Percentiles rank a stretch among this genome's conserved stretches.
These are phyloP conservation scores for Ophiostoma novo-ulmi DNA, from an alignment of 2,329 filamentous ascomycete genomes.

Conservation along the genomic window DNA sequence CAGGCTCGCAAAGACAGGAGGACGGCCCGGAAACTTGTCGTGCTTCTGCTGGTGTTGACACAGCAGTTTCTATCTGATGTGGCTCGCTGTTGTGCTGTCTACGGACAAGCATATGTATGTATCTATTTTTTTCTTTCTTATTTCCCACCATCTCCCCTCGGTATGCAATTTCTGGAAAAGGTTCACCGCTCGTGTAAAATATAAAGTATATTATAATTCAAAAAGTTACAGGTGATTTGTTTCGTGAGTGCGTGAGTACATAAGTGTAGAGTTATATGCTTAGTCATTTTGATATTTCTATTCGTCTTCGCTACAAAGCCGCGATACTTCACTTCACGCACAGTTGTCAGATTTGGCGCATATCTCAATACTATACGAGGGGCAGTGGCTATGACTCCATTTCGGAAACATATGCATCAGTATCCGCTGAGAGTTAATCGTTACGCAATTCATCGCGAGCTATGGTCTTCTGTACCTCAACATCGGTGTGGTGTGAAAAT, in stretches of 20 bases:
- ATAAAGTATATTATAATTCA: neutral
- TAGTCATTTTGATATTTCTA: neutral
- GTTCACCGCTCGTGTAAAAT: constrained; percentile 14
- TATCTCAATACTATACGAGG: no score
- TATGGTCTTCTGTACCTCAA: no score
- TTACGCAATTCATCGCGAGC: no score
- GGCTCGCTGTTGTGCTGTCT: neutral
- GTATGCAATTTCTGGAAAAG: constrained; percentile 22
- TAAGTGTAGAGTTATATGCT: neutral
- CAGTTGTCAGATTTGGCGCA: neutral
- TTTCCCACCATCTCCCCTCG: constrained; percentile 27
- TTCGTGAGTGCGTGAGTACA: neutral
- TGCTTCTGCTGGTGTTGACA: neutral
- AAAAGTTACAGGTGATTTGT: neutral
- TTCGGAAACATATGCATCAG: neutral
- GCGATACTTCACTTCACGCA: neutral
- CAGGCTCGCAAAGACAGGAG: neutral
- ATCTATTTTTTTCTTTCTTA: constrained; percentile 25
- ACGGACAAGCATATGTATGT: constrained; percentile 19
- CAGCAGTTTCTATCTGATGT: neutral
- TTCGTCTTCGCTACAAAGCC: neutral
- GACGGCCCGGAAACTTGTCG: neutral
- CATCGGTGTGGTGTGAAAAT: no score
- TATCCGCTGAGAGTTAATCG: neutral
- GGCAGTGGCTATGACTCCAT: neutral